Base-by-base conservation (phyloP, 2,329 filamentous ascomycete genomes). In the Ceratocystis colombiana region DNA sequence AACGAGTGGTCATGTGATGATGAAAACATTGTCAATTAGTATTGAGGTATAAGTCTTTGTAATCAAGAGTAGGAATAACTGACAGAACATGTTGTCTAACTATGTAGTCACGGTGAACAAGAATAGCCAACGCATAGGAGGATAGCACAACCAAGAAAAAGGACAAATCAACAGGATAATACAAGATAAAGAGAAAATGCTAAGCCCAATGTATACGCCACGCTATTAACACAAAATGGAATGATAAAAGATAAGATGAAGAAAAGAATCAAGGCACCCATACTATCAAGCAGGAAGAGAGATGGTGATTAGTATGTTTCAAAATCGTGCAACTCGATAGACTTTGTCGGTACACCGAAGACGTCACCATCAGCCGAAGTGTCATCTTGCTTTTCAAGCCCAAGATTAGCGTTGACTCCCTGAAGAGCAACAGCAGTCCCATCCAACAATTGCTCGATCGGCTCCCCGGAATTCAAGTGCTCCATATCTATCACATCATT, bases 351-450 rank as follows among this genome's bases (percentile, higher is more conserved):
- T 10, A 63, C 57, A 6, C 64, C 66, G 45, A 68, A 68, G 10
- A 68, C 66, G 44, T 68, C 66, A 17, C 64, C 64, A 48, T 68
- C 66, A 8, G 30, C 48, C 48, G 17, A 20, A 45, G 55, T 61
- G 33, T 37, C 66, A 15, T 50, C 61, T 30, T 66, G 64, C 41
- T 41, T 45, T 7, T 65, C 48, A 28, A 45, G n/a, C 15, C 25
- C 53, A 41, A 66, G 50, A 20, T 65, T 59, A 30, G 50, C 15
- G 15, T 15, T 45, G 25, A 62, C 66, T 10, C 57, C 48, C 7
- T 57, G 41, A 6, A 68, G 48, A 5, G 50, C 59, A 37, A 48
- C 64, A 1, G 63, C 62, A 48, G 59, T 61, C 6, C 45, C 48
- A 20, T 61, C 59, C 6, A 63, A 20, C 5, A 68, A 22, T n/a